phyloP scores from a whole-genome alignment of 495 filamentous ascomycete genomes.

The Hyaloscypha hepaticicola region DNA sequence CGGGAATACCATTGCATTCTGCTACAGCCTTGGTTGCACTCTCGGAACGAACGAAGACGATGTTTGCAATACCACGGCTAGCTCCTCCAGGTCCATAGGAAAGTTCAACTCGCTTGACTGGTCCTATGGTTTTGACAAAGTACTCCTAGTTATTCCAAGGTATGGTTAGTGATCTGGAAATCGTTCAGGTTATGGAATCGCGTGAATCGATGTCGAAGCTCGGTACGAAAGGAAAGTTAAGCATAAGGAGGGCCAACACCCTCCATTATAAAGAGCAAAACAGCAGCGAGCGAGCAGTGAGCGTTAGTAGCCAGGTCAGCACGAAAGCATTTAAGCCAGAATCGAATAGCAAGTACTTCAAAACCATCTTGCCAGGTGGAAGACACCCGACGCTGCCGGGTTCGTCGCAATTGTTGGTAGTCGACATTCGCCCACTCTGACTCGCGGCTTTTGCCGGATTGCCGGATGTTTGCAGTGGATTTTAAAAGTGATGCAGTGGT shows the following conservation, averaged over 20 bases:
- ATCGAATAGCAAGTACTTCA: background rate
- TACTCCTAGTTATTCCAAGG: slow-evolving; percentile 75
- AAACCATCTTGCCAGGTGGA: background rate
- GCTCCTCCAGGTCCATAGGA: slow-evolving; percentile 89
- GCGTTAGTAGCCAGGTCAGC: slow-evolving; percentile 45
- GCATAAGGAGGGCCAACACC: slow-evolving; percentile 4
- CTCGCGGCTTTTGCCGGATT: background rate
- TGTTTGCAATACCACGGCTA: slow-evolving; percentile 78
- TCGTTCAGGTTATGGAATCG: slow-evolving; percentile 21
- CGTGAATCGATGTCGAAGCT: slow-evolving; percentile 25
- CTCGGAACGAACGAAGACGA: slow-evolving; percentile 73
- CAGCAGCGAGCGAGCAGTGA: slow-evolving; percentile 73
- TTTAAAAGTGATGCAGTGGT: too few relatives aligned
- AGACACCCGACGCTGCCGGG: background rate
- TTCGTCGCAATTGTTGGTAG: background rate
- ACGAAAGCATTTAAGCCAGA: background rate
- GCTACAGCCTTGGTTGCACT: slow-evolving; percentile 78
- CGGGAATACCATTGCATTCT: slow-evolving; percentile 79
- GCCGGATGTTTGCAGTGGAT: background rate
- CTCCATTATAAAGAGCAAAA: slow-evolving; percentile 30
- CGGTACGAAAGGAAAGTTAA: slow-evolving; percentile 31
- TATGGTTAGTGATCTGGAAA: slow-evolving; percentile 38
- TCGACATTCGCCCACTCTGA: background rate
- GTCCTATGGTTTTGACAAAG: slow-evolving; percentile 82
- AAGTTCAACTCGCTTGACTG: slow-evolving; percentile 82